Evolutionary conservation across 2,329 filamentous ascomycete species (phyloP), one percentile per base, ranked within the genome.

Genomic region (Talaromyces pinophilus): DNA sequence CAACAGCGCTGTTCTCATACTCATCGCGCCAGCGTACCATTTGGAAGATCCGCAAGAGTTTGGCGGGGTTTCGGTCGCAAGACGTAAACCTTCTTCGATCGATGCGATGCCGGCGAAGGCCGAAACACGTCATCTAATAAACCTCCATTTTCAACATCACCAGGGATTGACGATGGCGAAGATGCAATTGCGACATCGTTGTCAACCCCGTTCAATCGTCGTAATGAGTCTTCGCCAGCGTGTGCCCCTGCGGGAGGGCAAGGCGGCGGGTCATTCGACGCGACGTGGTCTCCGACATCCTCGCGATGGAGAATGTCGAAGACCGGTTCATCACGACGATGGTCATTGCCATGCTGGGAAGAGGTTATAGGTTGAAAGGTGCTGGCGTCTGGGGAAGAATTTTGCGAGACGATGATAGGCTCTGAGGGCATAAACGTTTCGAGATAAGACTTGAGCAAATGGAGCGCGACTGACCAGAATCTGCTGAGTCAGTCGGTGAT

Each of bases 31-130:
- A 59, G 48, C 75, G 46, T 81, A 96, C 93, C 93, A 82, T 96
- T 97, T 6, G 94, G 93, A 69, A 97, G 89, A 64, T 82, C 81
- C 46, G 83, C 80, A 48, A 89, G 80, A 33, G 85, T 82, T 50
- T 81, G 78, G 57, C 76, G 79, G 70, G 80, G 81, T 13, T 80
- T 77, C 67, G 77, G 81, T 61, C 80, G 75, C 6, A 75, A 75
- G 46, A 75, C 82, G 66, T 85, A 78, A 22, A 87, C 81, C 72
- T 84, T 52, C 7, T 54, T 84, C 69, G 87, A 87, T n/a, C 50
- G 55, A 25, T 40, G 33, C n/a, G 38, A 48, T 46, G 52, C 54
- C 44, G 61, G 62, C 19, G 59, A 59, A 52, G 64, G 11, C 22
- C 35, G 64, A 15, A 59, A 50, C 10, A 44, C 52, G n/a, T 63